These are phyloP conservation scores for Phytophthora constricta DNA, from an alignment of 352 stramenopile genomes.

Conservation along the genomic window DNA sequence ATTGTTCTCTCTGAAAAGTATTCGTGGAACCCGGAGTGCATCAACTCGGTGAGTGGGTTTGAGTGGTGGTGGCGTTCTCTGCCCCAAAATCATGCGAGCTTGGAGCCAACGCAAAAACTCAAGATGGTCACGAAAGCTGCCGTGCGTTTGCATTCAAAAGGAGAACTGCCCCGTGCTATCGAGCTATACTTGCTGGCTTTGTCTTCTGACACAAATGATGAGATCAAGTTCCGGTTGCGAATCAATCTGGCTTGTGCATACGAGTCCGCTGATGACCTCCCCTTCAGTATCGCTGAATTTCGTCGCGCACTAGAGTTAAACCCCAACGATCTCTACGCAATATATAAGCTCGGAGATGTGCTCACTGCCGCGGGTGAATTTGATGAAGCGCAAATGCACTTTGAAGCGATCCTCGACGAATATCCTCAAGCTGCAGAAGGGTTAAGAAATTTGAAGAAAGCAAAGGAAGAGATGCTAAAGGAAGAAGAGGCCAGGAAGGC, in stretches of 20 bases:
- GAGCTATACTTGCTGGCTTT: constrained; percentile 77
- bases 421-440: constrained; percentile 66
- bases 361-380: constrained; percentile 45
- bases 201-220: constrained; percentile 55
- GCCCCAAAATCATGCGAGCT: constrained; percentile 58
- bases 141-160: constrained; percentile 66
- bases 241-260: constrained; percentile 77
- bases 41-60: constrained; percentile 80
- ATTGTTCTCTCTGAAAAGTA: constrained; percentile 62
- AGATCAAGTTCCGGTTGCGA: constrained; percentile 67
- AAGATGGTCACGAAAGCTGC: constrained; percentile 85
- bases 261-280: constrained; percentile 49
- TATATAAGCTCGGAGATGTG: constrained; percentile 65
- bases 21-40: constrained; percentile 75
- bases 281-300: constrained; percentile 50
- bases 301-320: constrained; percentile 51
- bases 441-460: constrained; percentile 42
- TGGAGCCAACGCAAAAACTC: constrained; percentile 77
- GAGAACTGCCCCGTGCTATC: constrained; percentile 64
- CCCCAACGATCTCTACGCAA: constrained; percentile 54
- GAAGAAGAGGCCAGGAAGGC: constrained; percentile 38
- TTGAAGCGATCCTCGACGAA: constrained; percentile 47
- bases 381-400: constrained; percentile 45
- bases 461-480: constrained; percentile 21
- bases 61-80: constrained; percentile 86